Evolutionary conservation across 768 basidiomycete genomes (phyloP).

Genomic region (Mycena olivaceomarginata): DNA sequence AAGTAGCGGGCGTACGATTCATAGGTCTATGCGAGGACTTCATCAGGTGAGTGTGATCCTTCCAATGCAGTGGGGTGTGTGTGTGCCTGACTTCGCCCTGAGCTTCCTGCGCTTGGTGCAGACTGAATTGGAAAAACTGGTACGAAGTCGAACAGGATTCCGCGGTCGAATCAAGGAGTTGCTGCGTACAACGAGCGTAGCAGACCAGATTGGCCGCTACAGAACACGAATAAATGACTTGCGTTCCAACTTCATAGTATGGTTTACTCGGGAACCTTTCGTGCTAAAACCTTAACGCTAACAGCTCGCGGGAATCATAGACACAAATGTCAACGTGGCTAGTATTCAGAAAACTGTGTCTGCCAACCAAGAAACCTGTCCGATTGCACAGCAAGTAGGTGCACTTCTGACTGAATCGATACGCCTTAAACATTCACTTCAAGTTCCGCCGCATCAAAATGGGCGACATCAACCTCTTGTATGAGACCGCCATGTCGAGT

Average conservation of each 20-base stretch:
- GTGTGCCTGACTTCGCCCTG: no score
- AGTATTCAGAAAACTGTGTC: no score
- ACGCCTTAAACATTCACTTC: no score
- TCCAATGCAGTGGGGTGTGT: no score
- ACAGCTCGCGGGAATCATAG: constrained; percentile 1
- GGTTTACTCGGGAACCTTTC: not conserved
- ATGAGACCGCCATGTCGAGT: no score
- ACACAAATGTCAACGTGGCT: constrained; percentile 5
- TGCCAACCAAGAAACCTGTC: no score
- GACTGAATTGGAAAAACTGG: not conserved
- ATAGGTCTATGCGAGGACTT: not conserved
- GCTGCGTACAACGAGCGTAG: not conserved
- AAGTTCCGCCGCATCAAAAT: no score
- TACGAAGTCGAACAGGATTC: not conserved
- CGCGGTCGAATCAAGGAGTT: not conserved
- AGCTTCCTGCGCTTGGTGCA: constrained; percentile 1
- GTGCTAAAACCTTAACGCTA: not conserved
- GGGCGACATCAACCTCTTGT: no score
- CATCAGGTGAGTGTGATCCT: not conserved
- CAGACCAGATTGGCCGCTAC: constrained; percentile 7
- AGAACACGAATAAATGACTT: constrained; percentile 12
- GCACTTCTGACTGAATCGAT: no score
- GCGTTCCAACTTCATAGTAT: constrained; percentile 9
- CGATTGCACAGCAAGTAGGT: no score
- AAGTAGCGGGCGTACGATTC: not conserved